Conservation (phyloP, 495 filamentous ascomycete genomes). For the Ramalina peruviana region DNA sequence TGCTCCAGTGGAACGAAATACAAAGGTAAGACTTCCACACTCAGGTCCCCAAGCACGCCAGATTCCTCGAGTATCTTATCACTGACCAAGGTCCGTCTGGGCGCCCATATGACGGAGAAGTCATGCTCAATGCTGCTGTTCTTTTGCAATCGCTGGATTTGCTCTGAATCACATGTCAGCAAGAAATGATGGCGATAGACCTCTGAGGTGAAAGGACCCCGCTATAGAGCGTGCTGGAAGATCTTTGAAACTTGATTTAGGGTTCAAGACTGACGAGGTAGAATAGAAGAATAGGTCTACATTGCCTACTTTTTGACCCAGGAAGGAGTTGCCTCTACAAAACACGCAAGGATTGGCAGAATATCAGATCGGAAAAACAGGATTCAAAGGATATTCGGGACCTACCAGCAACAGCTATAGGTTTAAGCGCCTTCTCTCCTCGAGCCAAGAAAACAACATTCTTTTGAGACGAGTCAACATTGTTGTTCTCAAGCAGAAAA, state of each 20-base stretch:
- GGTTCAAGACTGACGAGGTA: conserved; percentile 52
- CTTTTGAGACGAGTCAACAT: conserved; percentile 81
- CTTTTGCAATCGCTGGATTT: conserved; percentile 79
- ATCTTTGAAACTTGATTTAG: conserved; percentile 35
- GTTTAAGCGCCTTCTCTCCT: conserved; percentile 73
- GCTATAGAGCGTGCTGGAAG: conserved; percentile 23
- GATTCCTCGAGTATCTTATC: conserved; percentile 87
- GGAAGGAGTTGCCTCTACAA: neutral
- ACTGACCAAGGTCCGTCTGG: conserved; percentile 79
- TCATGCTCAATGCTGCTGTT: conserved; percentile 82
- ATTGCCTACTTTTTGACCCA: conserved; percentile 43
- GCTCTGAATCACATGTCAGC: conserved; percentile 53
- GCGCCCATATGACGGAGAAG: conserved; percentile 87
- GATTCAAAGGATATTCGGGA: conserved; percentile 11
- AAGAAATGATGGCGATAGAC: conserved; percentile 40
- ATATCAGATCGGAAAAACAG: conserved; percentile 1
- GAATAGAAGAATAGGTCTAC: conserved; percentile 40
- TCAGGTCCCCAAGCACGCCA: conserved; percentile 86
- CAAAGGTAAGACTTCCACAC: conserved; percentile 68
- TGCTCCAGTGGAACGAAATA: conserved; percentile 85
- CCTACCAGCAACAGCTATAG: conserved; percentile 81
- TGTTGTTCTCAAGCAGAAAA: conserved; percentile 88
- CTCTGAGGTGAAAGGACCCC: conserved; percentile 22
- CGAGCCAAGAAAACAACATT: conserved; percentile 89
- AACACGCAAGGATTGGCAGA: neutral